Evolutionary conservation across 148 eudicot genomes (phyloP).

Genomic region (Drosera capensis): DNA sequence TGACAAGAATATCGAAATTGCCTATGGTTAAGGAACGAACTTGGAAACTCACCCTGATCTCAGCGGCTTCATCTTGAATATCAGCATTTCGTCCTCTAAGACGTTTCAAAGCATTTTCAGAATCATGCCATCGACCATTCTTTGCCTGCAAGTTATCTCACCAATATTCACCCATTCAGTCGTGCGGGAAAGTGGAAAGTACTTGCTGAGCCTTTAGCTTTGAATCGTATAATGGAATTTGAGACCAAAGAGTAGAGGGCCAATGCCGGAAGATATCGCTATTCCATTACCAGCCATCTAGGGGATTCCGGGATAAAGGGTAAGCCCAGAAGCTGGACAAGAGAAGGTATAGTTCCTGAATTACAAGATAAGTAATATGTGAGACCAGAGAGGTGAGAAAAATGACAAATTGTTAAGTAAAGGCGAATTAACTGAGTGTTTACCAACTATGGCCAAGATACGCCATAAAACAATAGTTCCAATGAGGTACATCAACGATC

Average conservation of each 20-base stretch:
- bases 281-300: constrained; percentile 76
- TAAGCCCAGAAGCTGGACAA: constrained; percentile 41
- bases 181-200: constrained; percentile 15
- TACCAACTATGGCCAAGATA: constrained; percentile 43
- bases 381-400: neutral
- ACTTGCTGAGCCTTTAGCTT: neutral
- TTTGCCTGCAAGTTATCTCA: constrained; percentile 52
- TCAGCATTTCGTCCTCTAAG: no score
- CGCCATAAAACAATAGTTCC: constrained; percentile 56
- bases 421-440: neutral
- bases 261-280: neutral
- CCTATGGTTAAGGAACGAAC: neutral
- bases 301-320: constrained; percentile 87
- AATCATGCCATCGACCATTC: no score
- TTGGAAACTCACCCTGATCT: constrained; percentile 30
- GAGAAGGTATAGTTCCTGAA: constrained; percentile 56
- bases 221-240: neutral
- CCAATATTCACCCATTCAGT: constrained; percentile 37
- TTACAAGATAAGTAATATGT: constrained; percentile 9
- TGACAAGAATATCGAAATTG: neutral
- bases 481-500: constrained; percentile 38
- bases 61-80: constrained; percentile 46
- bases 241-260: neutral
- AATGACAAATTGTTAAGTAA: constrained; percentile 1
- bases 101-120: no score